Conservation (phyloP, 495 filamentous ascomycete species). For the Neurospora tetrasperma region DNA sequence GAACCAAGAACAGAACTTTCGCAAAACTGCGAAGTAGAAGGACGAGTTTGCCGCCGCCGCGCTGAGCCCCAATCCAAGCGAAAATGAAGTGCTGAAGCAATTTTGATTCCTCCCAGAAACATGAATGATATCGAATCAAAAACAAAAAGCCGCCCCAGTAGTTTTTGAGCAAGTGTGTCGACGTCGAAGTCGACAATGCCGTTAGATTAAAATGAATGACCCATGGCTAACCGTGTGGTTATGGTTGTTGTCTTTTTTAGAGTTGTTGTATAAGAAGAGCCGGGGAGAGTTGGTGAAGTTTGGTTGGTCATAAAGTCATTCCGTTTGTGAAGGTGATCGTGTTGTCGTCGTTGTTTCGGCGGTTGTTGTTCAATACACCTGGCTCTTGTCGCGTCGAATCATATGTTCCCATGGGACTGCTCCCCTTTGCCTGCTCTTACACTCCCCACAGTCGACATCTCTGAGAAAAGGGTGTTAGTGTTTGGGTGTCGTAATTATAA, state of each 20-base stretch:
- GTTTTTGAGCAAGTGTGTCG: background rate
- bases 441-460: conserved; percentile 15
- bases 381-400: conserved; percentile 6
- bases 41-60: background rate
- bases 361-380: background rate
- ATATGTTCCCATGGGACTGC: conserved; percentile 14
- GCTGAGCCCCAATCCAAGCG: background rate
- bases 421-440: conserved; percentile 9
- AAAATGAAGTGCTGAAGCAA: background rate
- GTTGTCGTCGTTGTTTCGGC: background rate
- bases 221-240: background rate
- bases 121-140: background rate
- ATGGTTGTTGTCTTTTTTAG: background rate
- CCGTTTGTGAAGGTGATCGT: background rate
- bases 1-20: background rate
- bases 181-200: background rate
- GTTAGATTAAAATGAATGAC: background rate
- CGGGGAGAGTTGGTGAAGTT: background rate
- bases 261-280: background rate
- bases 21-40: background rate
- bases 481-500: no score
- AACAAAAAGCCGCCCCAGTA: background rate
- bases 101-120: background rate
- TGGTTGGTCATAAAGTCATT: background rate
- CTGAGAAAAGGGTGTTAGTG: background rate